These are phyloP conservation scores for Yarrowia alimentaria DNA, from an alignment of 805 yeast species.

Conservation along the genomic window DNA sequence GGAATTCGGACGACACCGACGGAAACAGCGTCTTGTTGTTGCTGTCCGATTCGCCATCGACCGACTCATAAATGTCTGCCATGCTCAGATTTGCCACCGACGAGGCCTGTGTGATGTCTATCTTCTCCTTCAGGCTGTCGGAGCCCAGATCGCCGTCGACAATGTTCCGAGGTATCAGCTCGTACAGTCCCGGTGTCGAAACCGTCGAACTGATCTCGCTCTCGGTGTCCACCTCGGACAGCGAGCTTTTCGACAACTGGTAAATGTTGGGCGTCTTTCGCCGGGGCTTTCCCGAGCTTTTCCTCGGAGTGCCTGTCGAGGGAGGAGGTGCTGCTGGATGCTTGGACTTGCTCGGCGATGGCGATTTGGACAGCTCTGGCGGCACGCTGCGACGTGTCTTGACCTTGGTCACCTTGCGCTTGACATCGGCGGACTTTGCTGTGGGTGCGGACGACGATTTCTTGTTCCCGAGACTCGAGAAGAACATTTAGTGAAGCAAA, in stretches of 20 bases:
- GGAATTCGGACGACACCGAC: constrained; percentile 5
- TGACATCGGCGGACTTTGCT: constrained; percentile 16
- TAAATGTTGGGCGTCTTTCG: constrained; percentile 24
- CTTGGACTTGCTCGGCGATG: constrained; percentile 13
- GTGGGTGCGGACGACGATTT: constrained; percentile 5
- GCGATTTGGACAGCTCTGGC: constrained; percentile 12
- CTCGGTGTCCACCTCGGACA: constrained; percentile 20
- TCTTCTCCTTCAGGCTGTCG: not conserved
- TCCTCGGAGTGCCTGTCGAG: constrained; percentile 15
- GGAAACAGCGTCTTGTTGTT: not conserved
- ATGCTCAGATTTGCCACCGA: constrained; percentile 21
- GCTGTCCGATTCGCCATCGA: not conserved
- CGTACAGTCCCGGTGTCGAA: constrained; percentile 21
- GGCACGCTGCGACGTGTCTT: constrained; percentile 13
- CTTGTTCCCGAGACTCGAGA: constrained; percentile 22
- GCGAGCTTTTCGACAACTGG: constrained; percentile 17
- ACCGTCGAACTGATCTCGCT: constrained; percentile 4
- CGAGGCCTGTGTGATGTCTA: constrained; percentile 5
- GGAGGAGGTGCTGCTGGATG: constrained; percentile 1
- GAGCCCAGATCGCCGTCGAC: constrained; percentile 1
- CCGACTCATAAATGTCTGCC: constrained; percentile 9
- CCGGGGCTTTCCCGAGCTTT: constrained; percentile 9
- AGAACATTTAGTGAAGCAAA: constrained; percentile 4
- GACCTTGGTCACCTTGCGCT: constrained; percentile 27
- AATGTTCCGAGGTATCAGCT: constrained; percentile 6